phyloP scores from a whole-genome alignment of 148 eudicot species.

The Nyssa sinensis region DNA sequence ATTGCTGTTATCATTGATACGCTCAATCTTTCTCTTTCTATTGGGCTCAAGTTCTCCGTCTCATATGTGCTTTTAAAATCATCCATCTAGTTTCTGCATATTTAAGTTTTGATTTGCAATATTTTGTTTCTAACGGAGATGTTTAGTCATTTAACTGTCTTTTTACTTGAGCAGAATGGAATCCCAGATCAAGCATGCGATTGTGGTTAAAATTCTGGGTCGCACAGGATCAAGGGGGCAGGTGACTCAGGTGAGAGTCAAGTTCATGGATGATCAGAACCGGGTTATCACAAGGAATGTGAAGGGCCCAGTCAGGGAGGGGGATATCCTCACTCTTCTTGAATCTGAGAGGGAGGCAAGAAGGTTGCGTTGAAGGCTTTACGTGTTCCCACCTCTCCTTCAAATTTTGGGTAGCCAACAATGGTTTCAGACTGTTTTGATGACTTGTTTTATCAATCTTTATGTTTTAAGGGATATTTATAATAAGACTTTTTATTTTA shows the following conservation, averaged over 20 bases:
- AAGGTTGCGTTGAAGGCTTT: conserved; percentile 26
- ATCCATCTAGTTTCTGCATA: background rate
- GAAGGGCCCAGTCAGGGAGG: conserved; percentile 36
- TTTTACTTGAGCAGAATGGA: conserved; percentile 21
- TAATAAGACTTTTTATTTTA: too few species aligned
- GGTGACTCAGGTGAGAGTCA: conserved; percentile 38
- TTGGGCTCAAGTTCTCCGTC: too few species aligned
- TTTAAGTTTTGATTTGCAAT: too few species aligned
- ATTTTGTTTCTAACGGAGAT: background rate
- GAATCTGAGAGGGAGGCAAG: conserved; percentile 43
- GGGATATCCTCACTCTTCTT: conserved; percentile 30
- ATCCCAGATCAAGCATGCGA: conserved; percentile 27
- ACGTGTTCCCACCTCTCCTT: background rate
- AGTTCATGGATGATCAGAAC: conserved; percentile 30
- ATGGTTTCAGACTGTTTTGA: background rate
- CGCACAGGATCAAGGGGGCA: conserved; percentile 36
- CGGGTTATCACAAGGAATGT: conserved; percentile 37
- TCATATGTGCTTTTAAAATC: background rate
- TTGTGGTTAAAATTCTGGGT: conserved; percentile 35
- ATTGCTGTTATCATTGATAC: too few species aligned
- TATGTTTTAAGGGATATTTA: background rate
- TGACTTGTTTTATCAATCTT: background rate
- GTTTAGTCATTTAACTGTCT: background rate
- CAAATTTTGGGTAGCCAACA: too few species aligned
- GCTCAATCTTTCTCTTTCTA: too few species aligned